Evolutionary conservation across 331 rosid species (phyloP).

Genomic region (Quercus tomentella): DNA sequence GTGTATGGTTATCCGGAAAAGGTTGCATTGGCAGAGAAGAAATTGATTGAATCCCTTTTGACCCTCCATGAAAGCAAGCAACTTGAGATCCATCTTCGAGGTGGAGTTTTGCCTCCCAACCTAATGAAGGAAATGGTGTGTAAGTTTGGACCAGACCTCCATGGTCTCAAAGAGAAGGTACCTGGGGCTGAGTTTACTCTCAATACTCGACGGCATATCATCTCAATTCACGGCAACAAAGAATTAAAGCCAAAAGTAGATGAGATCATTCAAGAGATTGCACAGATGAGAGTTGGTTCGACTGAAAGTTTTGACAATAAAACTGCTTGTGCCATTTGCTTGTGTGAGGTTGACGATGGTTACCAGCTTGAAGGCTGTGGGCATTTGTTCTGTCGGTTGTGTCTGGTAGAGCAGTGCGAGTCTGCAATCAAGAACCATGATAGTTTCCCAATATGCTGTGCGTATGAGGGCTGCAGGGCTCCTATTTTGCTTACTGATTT

Average conservation of each 20-base stretch:
- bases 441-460: conserved; percentile 69
- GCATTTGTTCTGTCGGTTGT: conserved; percentile 60
- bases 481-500: conserved; percentile 58
- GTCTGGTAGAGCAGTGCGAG: conserved; percentile 83
- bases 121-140: conserved; percentile 78
- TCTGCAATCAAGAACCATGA: conserved; percentile 76
- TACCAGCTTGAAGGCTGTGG: conserved; percentile 71
- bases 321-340: conserved; percentile 71
- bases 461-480: conserved; percentile 45
- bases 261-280: conserved; percentile 51
- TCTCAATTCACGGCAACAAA: conserved; percentile 52
- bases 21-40: conserved; percentile 52
- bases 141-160: conserved; percentile 82
- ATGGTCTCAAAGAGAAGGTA: conserved; percentile 61
- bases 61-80: conserved; percentile 64
- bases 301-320: conserved; percentile 33
- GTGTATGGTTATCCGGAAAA: conserved; percentile 57
- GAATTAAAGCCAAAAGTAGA: conserved; percentile 73
- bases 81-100: conserved; percentile 64
- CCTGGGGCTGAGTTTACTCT: conserved; percentile 62
- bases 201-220: conserved; percentile 49
- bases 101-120: conserved; percentile 64
- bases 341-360: conserved; percentile 84
- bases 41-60: conserved; percentile 55
- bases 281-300: conserved; percentile 28